Conservation (phyloP, 306 rosid species). For the Mimosa bimucronata region DNA sequence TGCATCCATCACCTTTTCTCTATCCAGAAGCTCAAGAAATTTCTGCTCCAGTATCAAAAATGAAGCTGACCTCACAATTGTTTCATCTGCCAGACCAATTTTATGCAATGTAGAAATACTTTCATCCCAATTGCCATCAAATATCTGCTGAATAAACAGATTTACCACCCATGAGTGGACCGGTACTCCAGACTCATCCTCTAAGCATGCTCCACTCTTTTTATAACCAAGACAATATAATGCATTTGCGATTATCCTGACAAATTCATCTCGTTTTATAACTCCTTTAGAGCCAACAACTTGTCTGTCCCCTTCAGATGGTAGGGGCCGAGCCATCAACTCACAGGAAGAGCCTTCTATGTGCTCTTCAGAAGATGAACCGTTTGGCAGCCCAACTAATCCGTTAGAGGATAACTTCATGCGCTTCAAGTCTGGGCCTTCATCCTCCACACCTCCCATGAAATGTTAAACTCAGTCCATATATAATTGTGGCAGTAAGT, state of each 20-base stretch:
- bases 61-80: constrained; percentile 63
- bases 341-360: constrained; percentile 68
- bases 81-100: constrained; percentile 71
- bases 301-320: constrained; percentile 73
- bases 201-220: constrained; percentile 79
- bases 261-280: constrained; percentile 83
- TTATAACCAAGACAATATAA: constrained; percentile 86
- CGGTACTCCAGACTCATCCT: constrained; percentile 94
- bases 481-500: constrained; percentile 50
- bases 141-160: constrained; percentile 77
- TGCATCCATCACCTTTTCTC: constrained; percentile 74
- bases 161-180: constrained; percentile 68
- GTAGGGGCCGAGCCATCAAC: constrained; percentile 95
- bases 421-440: constrained; percentile 95
- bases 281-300: constrained; percentile 90
- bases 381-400: constrained; percentile 80
- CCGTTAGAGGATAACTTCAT: constrained; percentile 74
- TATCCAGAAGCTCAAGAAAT: constrained; percentile 76
- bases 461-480: constrained; percentile 99
- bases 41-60: constrained; percentile 88
- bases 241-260: constrained; percentile 92
- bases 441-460: constrained; percentile 99
- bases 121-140: constrained; percentile 87
- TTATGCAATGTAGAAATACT: constrained; percentile 70
- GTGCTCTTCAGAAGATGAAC: constrained; percentile 67